Percentiles rank a stretch among this genome's conserved stretches.
Conservation (phyloP, 768 basidiomycete species). For the Harrya chromipes region DNA sequence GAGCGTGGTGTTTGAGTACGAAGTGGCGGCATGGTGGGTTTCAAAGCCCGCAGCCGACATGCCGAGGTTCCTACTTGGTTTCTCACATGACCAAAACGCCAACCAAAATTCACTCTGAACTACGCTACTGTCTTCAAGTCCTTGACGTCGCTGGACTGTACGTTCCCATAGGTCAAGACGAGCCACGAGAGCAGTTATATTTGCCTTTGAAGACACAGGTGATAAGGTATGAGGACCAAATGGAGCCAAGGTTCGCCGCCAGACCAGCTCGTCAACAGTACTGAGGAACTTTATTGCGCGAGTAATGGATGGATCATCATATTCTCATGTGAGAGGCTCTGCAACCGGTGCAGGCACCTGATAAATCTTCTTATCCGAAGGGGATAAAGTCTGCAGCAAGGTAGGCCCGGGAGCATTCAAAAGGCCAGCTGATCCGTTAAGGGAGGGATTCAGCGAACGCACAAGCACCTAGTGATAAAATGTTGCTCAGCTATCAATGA, state of each 20-base stretch:
- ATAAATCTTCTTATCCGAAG: too few relatives aligned
- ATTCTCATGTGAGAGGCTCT: slow-evolving; percentile 3
- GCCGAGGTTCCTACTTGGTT: too few relatives aligned
- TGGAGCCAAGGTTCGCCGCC: slow-evolving; percentile 18
- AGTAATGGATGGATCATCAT: slow-evolving; percentile 21
- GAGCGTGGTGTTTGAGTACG: too few relatives aligned
- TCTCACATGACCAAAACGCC: too few relatives aligned
- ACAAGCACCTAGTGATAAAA: slow-evolving; percentile 9
- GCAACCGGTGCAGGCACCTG: too few relatives aligned
- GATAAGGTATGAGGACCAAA: slow-evolving; percentile 9
- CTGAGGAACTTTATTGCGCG: slow-evolving; percentile 26
- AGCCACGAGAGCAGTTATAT: slow-evolving; percentile 18
- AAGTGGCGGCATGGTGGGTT: too few relatives aligned
- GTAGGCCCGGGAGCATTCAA: neutral
- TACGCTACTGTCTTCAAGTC: too few relatives aligned
- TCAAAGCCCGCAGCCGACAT: too few relatives aligned
- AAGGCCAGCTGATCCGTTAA: neutral
- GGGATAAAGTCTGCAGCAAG: neutral
- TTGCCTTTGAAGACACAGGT: slow-evolving; percentile 25
- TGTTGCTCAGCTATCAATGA: neutral
- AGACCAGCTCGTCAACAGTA: slow-evolving; percentile 27
- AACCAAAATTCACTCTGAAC: too few relatives aligned
- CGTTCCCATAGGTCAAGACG: slow-evolving; percentile 31
- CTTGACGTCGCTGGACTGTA: slow-evolving; percentile 19
- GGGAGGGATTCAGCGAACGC: slow-evolving; percentile 13